Evolutionary conservation across 2,329 filamentous ascomycete genomes (phyloP), one percentile per base, ranked within the genome.

Genomic region (Alternaria novae-zelandiae): DNA sequence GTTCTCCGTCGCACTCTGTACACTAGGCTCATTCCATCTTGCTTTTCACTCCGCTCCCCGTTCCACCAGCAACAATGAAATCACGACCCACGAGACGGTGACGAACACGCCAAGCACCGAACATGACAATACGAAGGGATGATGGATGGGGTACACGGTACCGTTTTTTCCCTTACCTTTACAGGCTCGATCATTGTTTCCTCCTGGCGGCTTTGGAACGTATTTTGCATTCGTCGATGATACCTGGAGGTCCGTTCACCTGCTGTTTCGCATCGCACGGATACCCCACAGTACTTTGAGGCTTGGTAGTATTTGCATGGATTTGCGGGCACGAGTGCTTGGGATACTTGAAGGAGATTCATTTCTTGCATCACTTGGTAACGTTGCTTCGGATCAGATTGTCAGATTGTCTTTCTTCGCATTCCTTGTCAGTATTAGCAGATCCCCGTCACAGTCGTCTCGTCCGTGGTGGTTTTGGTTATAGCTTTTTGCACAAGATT

Each of bases 291-390:
- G 61, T 68, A 62, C 53, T 67, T 68, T 63, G 59, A 54, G 55
- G 65, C 64, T 71, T 69, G 68, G 66, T 65, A 66, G 69, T 70
- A 74, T 74, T 59, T 73, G 73, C 74, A 75, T 75, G 66, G 71
- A 67, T 66, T 70, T 70, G 65, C 68, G 64, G 67, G 44, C 49
- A 41, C 44, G 70, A 68, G 66, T 68, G 70, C 65, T 57, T 69
- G 44, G 61, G 59, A 60, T 63, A 44, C 53, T 57, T 51, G 61
- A 54, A 49, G 55, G 54, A 54, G 65, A 65, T 66, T 54, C 28
- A 47, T 68, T 69, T 30, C 26, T 63, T 69, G 73, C 73, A 75
- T 75, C 63, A 57, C 50, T 49, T 30, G 68, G 63, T 66, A 69
- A 64, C 65, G 65, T 59, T 61, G 64, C 67, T 67, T 59, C 62